Base-by-base conservation (phyloP, 164 flowering plant species). In the Cinnamomum chago region DNA sequence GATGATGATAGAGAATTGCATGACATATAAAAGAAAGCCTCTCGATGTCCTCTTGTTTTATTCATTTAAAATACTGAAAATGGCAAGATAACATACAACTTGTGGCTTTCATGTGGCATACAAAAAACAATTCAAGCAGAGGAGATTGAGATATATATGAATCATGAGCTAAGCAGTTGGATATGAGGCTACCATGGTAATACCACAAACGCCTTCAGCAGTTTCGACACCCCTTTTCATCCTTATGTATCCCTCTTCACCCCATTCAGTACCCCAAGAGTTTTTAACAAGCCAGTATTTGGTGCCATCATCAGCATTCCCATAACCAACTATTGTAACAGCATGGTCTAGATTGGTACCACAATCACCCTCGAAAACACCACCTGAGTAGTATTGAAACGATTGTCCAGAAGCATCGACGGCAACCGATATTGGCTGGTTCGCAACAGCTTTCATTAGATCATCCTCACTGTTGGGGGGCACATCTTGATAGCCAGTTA, bases 261-360 rank as follows among this genome's bases (percentile, higher is more conserved):
- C 86, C 85, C 86, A 84, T 1, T 10, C 5, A 0, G 67, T 60
- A 0, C 86, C 86, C 87, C 85, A 86, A 22, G 87, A 85, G 47
- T 83, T 86, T 73, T 82, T 86, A 6, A 78, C 77, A 14, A 85
- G 23, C 89, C 89, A 84, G 67, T 83, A 82, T 71, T 84, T 80
- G 52, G 73, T 82, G 0, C 86, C 88, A 67, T 82, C 79, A 17
- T 27, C 76, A 2, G 50, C 68, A 2, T 71, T 62, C 3, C 89
- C 88, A 64, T 83, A 87, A 18, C 90, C 88, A 3, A 83, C 82
- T 4, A 68, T 40, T 1, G 86, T 81, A 1, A 86, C 89, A 18
- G 76, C 89, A 76, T 81, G 86, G 25, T 79, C 73, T 9, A 79
- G 30, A 0, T 67, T 35, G 0, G 82, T 80, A 11, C 83, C 87